Percentiles rank a stretch among this genome's conserved stretches.
Conservation (phyloP, 371 early-diverging fungal species). For the Mortierella sp. region DNA sequence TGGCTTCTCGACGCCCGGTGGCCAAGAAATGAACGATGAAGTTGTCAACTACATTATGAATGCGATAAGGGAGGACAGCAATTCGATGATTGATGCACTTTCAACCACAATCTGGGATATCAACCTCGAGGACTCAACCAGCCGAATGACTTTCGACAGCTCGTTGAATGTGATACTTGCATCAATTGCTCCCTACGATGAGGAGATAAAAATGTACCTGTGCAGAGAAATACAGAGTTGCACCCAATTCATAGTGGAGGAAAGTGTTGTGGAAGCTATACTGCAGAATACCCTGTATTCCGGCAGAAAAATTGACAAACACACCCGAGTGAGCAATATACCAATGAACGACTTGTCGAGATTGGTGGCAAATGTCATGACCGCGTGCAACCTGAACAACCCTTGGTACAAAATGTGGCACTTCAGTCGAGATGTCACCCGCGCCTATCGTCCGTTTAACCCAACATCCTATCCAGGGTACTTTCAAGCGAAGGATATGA, state of each 20-base stretch:
- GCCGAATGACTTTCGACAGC: neutral
- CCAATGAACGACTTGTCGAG: neutral
- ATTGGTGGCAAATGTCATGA: neutral
- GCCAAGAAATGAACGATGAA: neutral
- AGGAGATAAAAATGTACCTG: neutral
- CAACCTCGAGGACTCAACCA: neutral
- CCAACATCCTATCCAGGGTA: slow-evolving; percentile 1
- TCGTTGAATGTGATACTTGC: neutral
- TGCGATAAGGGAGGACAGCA: neutral
- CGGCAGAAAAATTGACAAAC: neutral
- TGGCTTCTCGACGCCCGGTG: neutral
- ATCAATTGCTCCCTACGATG: neutral
- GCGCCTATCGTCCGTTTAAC: neutral
- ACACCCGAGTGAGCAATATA: neutral
- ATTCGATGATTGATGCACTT: neutral
- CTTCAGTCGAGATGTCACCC: slow-evolving; percentile 2
- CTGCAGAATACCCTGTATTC: neutral
- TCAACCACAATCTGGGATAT: neutral
- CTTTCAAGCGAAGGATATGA: slow-evolving; percentile 2
- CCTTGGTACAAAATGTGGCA: slow-evolving; percentile 1
- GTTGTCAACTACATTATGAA: neutral
- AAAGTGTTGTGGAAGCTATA: neutral
- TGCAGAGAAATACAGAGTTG: neutral
- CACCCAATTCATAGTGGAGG: neutral
- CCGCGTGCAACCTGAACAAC: neutral